These are phyloP conservation scores for Fragosphaeria purpurea DNA, from an alignment of 2,329 filamentous ascomycete genomes.

Conservation along the genomic window DNA sequence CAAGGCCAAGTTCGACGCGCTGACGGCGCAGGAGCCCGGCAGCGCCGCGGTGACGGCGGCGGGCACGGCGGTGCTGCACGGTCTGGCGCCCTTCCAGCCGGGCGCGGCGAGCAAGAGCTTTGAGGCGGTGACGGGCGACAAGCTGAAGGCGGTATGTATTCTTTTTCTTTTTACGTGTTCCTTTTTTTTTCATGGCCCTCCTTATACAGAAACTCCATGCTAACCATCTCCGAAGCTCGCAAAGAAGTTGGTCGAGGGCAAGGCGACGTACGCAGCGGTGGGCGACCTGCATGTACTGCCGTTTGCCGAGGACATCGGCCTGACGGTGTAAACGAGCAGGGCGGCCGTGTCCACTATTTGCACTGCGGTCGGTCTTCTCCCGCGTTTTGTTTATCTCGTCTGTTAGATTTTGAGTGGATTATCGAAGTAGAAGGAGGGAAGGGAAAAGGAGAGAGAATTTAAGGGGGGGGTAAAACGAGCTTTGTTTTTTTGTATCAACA, in stretches of 20 bases:
- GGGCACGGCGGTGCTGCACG: slow-evolving; percentile 73
- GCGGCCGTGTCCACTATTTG: background rate
- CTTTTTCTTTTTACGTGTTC: background rate
- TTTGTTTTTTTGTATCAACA: slow-evolving; percentile 14
- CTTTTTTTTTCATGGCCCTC: background rate
- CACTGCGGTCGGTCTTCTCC: background rate
- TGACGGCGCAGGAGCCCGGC: slow-evolving; percentile 72
- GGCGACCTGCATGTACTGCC: slow-evolving; percentile 88
- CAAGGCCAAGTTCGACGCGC: slow-evolving; percentile 83
- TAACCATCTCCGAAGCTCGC: slow-evolving; percentile 51
- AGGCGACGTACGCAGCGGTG: slow-evolving; percentile 79
- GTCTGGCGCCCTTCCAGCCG: slow-evolving; percentile 74
- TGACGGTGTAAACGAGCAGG: slow-evolving; percentile 63
- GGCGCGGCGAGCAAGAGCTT: slow-evolving; percentile 63
- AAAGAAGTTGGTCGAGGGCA: slow-evolving; percentile 77
- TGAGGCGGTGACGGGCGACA: slow-evolving; percentile 70
- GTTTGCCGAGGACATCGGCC: slow-evolving; percentile 85
- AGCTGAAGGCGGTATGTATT: slow-evolving; percentile 68
- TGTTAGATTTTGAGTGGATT: slow-evolving; percentile 3
- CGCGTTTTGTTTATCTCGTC: slow-evolving; percentile 2
- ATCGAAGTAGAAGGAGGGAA: background rate
- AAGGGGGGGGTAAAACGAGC: background rate
- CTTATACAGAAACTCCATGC: background rate
- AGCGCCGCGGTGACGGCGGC: slow-evolving; percentile 71
- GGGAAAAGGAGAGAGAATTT: background rate